Evolutionary conservation across 2,329 filamentous ascomycete species (phyloP).

Genomic region (Plenodomus lindquistii): DNA sequence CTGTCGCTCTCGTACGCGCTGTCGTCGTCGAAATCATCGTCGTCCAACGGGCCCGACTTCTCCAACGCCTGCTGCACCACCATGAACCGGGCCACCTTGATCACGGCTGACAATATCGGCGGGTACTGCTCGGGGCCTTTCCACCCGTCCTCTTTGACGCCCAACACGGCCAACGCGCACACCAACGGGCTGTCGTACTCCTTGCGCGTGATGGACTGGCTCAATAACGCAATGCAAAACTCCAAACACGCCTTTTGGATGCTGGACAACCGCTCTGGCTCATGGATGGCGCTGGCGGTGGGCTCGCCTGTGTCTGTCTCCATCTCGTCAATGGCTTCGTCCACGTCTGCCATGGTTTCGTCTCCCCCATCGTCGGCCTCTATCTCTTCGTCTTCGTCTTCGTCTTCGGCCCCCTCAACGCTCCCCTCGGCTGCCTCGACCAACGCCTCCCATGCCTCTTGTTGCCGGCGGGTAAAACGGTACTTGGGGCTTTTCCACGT

Average conservation of each 20-base stretch:
- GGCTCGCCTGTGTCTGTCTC: too few relatives aligned
- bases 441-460: constrained; percentile 11
- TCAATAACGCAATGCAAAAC: constrained; percentile 24
- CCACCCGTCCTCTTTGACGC: constrained; percentile 17
- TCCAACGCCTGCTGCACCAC: constrained; percentile 23
- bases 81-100: constrained; percentile 23
- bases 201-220: constrained; percentile 11
- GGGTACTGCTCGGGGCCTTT: constrained; percentile 19
- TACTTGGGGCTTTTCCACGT: constrained; percentile 18
- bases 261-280: constrained; percentile 2
- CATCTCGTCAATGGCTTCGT: too few relatives aligned
- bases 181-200: constrained; percentile 25
- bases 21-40: too few relatives aligned
- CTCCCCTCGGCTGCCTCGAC: too few relatives aligned
- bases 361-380: background rate
- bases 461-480: constrained; percentile 15
- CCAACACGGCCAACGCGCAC: constrained; percentile 21
- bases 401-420: too few relatives aligned
- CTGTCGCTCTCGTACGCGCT: constrained; percentile 9
- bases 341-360: too few relatives aligned
- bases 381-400: too few relatives aligned
- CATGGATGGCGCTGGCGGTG: too few relatives aligned
- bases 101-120: constrained; percentile 19
- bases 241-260: constrained; percentile 16
- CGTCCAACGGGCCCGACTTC: background rate